These are phyloP conservation scores for Hura crepitans DNA, from an alignment of 441 rosid genomes.

Conservation along the genomic window DNA sequence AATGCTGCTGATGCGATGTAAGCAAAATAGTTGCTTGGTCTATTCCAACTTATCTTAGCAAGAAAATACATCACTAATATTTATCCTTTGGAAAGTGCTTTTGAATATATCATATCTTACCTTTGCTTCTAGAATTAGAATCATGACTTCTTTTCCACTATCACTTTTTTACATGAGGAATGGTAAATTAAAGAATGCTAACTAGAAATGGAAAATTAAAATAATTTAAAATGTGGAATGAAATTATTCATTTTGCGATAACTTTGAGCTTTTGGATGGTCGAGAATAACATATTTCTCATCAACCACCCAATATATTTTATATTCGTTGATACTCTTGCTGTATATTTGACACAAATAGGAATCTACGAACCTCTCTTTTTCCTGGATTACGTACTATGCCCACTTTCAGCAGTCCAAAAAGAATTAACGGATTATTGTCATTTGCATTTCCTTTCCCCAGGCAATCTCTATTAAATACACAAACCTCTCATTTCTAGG, in stretches of 20 bases:
- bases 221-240: neutral
- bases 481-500: slow-evolving; percentile 18
- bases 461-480: slow-evolving; percentile 42
- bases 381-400: slow-evolving; percentile 44
- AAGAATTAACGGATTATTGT: slow-evolving; percentile 30
- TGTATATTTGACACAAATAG: neutral
- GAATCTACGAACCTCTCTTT: slow-evolving; percentile 20
- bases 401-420: slow-evolving; percentile 38
- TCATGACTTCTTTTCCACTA: too few species aligned
- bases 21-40: too few species aligned
- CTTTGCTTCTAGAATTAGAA: too few species aligned
- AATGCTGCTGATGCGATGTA: too few species aligned
- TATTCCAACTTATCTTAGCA: too few species aligned
- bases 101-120: too few species aligned
- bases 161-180: too few species aligned
- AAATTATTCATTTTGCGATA: slow-evolving; percentile 4
- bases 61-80: too few species aligned
- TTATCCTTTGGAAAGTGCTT: too few species aligned
- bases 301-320: neutral
- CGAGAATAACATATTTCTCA: too few species aligned
- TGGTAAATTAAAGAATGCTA: neutral
- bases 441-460: slow-evolving; percentile 22
- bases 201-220: neutral
- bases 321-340: too few species aligned
- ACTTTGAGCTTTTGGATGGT: slow-evolving; percentile 13